These are phyloP conservation scores for Apophysomyces sp. DNA, from an alignment of 371 early-diverging fungal species.

Conservation along the genomic window DNA sequence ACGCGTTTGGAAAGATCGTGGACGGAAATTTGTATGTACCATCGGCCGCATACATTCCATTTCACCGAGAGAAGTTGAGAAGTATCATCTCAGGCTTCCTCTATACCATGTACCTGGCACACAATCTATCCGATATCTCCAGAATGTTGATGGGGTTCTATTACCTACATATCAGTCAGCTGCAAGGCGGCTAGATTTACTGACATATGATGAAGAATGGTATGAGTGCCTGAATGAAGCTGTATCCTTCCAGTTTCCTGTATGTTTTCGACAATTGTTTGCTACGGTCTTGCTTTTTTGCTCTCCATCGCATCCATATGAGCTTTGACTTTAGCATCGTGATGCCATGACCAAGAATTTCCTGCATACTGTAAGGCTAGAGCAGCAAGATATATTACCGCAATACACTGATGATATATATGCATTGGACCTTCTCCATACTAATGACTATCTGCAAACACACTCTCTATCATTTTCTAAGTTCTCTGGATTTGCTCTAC, in stretches of 20 bases:
- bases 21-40: neutral
- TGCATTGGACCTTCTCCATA: neutral
- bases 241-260: neutral
- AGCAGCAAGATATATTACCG: neutral
- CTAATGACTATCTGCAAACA: neutral
- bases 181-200: neutral
- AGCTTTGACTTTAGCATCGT: neutral
- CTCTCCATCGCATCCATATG: conserved; percentile 3
- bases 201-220: conserved; percentile 19
- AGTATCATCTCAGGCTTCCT: neutral
- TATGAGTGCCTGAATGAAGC: conserved; percentile 16
- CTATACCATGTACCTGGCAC: conserved; percentile 11
- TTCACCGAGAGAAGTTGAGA: neutral
- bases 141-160: neutral
- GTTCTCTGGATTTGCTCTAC: neutral
- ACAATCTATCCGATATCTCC: neutral
- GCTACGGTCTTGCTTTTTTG: conserved; percentile 8
- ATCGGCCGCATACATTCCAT: neutral
- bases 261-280: conserved; percentile 16
- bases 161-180: conserved; percentile 9
- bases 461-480: neutral
- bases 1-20: neutral
- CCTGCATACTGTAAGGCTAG: neutral
- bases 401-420: neutral
- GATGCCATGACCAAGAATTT: neutral